Conservation (phyloP, 352 stramenopile species). For the Globisporangium paroecandrum region DNA sequence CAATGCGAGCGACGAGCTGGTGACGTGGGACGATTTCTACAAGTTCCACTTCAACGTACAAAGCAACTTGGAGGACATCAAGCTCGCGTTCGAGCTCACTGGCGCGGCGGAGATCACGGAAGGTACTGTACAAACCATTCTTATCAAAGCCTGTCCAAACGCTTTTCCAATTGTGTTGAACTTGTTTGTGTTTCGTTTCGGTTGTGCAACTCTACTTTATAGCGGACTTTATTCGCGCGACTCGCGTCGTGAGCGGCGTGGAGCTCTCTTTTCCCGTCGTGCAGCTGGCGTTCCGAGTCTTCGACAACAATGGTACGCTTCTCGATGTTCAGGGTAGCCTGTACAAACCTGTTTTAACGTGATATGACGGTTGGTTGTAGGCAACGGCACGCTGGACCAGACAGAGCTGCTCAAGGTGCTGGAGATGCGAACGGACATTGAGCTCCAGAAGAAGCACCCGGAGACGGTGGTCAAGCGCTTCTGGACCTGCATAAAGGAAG, state of each 20-base stretch:
- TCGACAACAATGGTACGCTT: slow-evolving; percentile 57
- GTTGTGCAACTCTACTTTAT: neutral
- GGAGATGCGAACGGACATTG: slow-evolving; percentile 54
- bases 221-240: slow-evolving; percentile 70
- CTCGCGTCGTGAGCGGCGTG: slow-evolving; percentile 58
- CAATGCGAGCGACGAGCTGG: slow-evolving; percentile 54
- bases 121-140: slow-evolving; percentile 21
- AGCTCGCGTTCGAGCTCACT: slow-evolving; percentile 67
- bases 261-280: slow-evolving; percentile 67
- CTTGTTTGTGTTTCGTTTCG: neutral
- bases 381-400: slow-evolving; percentile 63
- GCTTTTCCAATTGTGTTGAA: no score
- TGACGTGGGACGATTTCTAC: slow-evolving; percentile 73
- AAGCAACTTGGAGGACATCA: slow-evolving; percentile 67
- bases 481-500: slow-evolving; percentile 18
- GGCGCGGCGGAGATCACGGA: slow-evolving; percentile 65
- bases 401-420: slow-evolving; percentile 67
- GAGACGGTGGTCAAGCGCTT: slow-evolving; percentile 19
- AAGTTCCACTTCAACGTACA: slow-evolving; percentile 75
- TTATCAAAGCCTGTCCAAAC: neutral
- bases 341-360: neutral
- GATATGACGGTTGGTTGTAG: slow-evolving; percentile 18
- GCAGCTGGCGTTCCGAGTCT: slow-evolving; percentile 71
- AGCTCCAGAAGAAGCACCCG: slow-evolving; percentile 35
- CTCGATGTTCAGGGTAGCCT: neutral